phyloP scores from a whole-genome alignment of 176 grass and related monocot species.

The Canna indica region DNA sequence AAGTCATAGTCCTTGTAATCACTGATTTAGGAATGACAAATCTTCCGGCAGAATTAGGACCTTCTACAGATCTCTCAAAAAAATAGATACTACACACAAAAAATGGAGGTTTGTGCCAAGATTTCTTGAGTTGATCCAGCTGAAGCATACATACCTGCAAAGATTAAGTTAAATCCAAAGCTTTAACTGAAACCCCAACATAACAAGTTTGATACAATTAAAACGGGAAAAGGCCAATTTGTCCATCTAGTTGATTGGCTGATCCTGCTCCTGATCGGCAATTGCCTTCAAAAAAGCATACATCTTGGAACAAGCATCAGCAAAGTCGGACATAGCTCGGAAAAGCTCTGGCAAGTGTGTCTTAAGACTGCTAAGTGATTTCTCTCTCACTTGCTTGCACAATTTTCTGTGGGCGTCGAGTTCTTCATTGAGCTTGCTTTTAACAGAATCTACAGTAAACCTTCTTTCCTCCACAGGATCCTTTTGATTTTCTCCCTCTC shows the following conservation, averaged over 20 bases:
- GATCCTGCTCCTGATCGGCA: not conserved
- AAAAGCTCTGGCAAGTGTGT: conserved; percentile 84
- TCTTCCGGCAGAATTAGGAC: not conserved
- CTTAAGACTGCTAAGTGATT: conserved; percentile 65
- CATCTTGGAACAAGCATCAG: conserved; percentile 42
- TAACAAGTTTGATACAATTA: too few relatives aligned
- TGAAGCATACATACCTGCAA: not conserved
- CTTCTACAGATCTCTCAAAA: too few relatives aligned
- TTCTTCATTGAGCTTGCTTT: conserved; percentile 51
- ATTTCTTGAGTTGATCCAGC: not conserved
- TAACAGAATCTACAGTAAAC: conserved; percentile 35
- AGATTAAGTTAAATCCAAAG: not conserved
- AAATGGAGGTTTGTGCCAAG: not conserved
- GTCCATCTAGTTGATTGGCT: not conserved
- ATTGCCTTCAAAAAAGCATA: conserved; percentile 36
- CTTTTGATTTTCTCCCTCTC: conserved; percentile 23
- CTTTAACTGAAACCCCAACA: too few relatives aligned
- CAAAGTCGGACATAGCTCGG: conserved; percentile 44
- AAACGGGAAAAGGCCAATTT: too few relatives aligned
- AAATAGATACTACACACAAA: not conserved
- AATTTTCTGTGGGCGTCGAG: conserved; percentile 35
- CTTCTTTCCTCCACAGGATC: conserved; percentile 49
- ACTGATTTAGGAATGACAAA: too few relatives aligned
- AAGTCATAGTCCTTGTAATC: too few relatives aligned
- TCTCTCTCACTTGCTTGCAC: conserved; percentile 77